Evolutionary conservation across 2,329 filamentous ascomycete species (phyloP), one percentile per base, ranked within the genome.

Genomic region (Fusarium palustre): DNA sequence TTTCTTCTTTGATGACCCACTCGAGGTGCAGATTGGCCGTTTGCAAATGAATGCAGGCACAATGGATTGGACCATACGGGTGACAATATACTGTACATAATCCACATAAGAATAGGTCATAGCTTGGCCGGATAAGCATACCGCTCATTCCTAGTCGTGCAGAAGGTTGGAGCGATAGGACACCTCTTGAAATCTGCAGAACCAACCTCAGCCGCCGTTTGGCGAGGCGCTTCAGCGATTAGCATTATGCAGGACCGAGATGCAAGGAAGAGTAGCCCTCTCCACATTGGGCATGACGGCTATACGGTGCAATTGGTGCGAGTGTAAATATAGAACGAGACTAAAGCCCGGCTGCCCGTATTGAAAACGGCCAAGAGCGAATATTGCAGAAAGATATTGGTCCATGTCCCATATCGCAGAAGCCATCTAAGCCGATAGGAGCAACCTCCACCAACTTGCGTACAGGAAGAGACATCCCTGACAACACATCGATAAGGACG

Each of bases 241-340:
- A 38, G 24, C 53, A 49, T 25, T 42, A 48, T 49, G 58, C 42
- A 55, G 43, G 52, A 42, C 59, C 52, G 34, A 70, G 54, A 47
- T 38, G 64, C 54, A 67, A 41, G 42, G 53, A 34, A 24, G 30
- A 42, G 41, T 15, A 22, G 22, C 46, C 41, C 20, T 59, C 15
- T 56, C 53, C 57, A 20, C n/a, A 28, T 50, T 53, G 20, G 24
- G n/a, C 42, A 25, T 47, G 42, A 49, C 43, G 33, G 42, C 48
- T 48, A 60, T 66, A 69, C 54, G 34, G 36, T 64, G 39, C 24
- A 45, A 16, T 39, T 33, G 41, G 64, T 62, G 60, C 43, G 56
- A 48, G 71, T 55, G 71, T 63, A 69, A 70, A 67, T 64, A 64
- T 67, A 64, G 64, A 63, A 64, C 54, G 16, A 45, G 36, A 45